Conservation (phyloP, 345 rosid species). For the Barbarea vulgaris region DNA sequence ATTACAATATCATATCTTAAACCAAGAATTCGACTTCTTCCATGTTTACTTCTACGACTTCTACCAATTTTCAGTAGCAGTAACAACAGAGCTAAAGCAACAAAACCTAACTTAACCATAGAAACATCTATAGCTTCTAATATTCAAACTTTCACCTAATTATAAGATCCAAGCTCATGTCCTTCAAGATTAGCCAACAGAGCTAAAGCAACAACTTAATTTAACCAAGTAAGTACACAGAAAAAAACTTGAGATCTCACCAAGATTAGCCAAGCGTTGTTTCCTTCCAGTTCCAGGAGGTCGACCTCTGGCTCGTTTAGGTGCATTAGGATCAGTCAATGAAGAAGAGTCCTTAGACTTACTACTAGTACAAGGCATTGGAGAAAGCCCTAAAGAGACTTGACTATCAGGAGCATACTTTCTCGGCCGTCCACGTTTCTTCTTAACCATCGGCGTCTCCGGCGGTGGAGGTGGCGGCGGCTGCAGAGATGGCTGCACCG, state of each 20-base stretch:
- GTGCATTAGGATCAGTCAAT: constrained; percentile 55
- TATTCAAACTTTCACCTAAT: neutral
- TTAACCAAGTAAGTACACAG: neutral
- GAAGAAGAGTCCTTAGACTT: constrained; percentile 60
- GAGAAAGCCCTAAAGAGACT: constrained; percentile 82
- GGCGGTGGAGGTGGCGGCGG: constrained; percentile 33
- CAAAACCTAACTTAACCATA: neutral
- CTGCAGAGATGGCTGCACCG: constrained; percentile 15
- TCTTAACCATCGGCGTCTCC: constrained; percentile 60
- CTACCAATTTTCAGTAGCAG: neutral
- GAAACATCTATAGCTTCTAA: neutral
- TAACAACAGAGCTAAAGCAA: constrained; percentile 21
- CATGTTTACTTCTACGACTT: neutral
- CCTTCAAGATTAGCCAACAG: constrained; percentile 52
- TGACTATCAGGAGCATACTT: constrained; percentile 83
- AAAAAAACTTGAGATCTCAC: constrained; percentile 47
- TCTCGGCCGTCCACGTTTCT: constrained; percentile 98
- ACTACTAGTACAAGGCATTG: constrained; percentile 45
- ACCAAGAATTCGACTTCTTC: neutral
- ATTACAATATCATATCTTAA: neutral
- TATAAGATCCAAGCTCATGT: constrained; percentile 2
- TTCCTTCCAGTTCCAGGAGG: constrained; percentile 99
- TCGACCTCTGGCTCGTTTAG: constrained; percentile 72
- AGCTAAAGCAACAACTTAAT: neutral
- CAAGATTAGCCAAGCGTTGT: constrained; percentile 85